phyloP scores from a whole-genome alignment of 352 stramenopile species.

The Thraustochytrium sp. region DNA sequence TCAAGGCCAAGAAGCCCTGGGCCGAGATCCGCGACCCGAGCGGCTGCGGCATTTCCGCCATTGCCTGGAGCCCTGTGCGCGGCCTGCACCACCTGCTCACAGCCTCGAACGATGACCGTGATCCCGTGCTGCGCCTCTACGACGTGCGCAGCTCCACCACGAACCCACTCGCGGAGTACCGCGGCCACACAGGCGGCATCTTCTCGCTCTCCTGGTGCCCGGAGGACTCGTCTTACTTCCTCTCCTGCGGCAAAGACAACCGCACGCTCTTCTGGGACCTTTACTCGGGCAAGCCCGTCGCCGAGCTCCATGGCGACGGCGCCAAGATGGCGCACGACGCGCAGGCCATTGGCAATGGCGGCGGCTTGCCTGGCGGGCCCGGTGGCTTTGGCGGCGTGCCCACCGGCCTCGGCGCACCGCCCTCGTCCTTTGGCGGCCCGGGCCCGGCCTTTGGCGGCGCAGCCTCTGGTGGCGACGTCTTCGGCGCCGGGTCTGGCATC shows the following conservation, averaged over 20 bases:
- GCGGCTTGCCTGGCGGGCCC: not conserved
- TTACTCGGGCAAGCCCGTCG: conserved; percentile 82
- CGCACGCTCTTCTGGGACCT: conserved; percentile 95
- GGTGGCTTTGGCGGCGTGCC: conserved; percentile 4
- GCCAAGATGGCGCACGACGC: conserved; percentile 9
- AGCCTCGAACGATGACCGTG: conserved; percentile 80
- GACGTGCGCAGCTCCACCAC: conserved; percentile 94
- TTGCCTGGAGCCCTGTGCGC: conserved; percentile 95
- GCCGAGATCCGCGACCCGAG: conserved; percentile 85
- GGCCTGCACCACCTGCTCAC: conserved; percentile 93
- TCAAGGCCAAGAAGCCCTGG: conserved; percentile 96
- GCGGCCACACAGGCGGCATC: conserved; percentile 89
- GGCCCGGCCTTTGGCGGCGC: conserved; percentile 52
- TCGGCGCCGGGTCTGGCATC: conserved; percentile 43
- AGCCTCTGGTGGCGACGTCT: conserved; percentile 52
- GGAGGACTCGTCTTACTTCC: conserved; percentile 79
- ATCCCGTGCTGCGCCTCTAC: conserved; percentile 93
- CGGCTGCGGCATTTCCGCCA: conserved; percentile 72
- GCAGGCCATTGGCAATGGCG: not conserved
- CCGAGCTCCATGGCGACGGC: conserved; percentile 70
- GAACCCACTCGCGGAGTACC: conserved; percentile 87
- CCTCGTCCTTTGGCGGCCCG: conserved; percentile 62
- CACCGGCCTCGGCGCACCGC: conserved; percentile 44
- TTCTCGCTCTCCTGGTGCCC: conserved; percentile 95
- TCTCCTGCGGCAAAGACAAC: conserved; percentile 95